Percentiles rank a stretch among this genome's conserved stretches.
These are phyloP conservation scores for Metschnikowia anglica DNA, from an alignment of 805 yeast species.

Conservation along the genomic window DNA sequence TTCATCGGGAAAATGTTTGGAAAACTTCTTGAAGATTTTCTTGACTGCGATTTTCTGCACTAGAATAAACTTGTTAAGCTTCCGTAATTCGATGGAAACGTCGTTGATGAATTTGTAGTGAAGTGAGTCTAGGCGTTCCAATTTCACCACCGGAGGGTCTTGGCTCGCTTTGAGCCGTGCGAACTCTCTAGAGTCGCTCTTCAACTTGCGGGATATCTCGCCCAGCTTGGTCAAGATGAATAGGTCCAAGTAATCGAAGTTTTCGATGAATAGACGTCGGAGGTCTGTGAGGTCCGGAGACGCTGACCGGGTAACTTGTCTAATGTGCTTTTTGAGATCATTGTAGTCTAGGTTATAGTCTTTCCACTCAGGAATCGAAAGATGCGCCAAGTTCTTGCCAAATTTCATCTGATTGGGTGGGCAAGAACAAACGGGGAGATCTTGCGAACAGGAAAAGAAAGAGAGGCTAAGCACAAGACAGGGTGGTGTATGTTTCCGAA, in stretches of 20 bases:
- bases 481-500: background rate
- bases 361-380: conserved; percentile 88
- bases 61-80: conserved; percentile 65
- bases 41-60: conserved; percentile 73
- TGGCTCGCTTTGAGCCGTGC: conserved; percentile 8
- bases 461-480: background rate
- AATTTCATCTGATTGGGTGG: conserved; percentile 77
- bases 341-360: conserved; percentile 82
- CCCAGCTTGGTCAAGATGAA: conserved; percentile 68
- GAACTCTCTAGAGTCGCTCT: conserved; percentile 27
- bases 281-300: conserved; percentile 35
- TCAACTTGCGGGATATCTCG: conserved; percentile 55
- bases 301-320: conserved; percentile 47
- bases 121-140: conserved; percentile 27
- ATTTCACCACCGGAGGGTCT: conserved; percentile 12
- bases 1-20: conserved; percentile 42
- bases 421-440: background rate
- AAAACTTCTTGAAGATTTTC: conserved; percentile 70
- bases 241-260: conserved; percentile 58
- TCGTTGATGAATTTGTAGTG: conserved; percentile 39
- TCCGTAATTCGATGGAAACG: conserved; percentile 51
- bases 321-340: conserved; percentile 65
- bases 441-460: background rate
- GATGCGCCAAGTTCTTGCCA: conserved; percentile 69
- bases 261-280: conserved; percentile 46